phyloP scores from a whole-genome alignment of 441 rosid species.

The Aquilaria agallochum region DNA sequence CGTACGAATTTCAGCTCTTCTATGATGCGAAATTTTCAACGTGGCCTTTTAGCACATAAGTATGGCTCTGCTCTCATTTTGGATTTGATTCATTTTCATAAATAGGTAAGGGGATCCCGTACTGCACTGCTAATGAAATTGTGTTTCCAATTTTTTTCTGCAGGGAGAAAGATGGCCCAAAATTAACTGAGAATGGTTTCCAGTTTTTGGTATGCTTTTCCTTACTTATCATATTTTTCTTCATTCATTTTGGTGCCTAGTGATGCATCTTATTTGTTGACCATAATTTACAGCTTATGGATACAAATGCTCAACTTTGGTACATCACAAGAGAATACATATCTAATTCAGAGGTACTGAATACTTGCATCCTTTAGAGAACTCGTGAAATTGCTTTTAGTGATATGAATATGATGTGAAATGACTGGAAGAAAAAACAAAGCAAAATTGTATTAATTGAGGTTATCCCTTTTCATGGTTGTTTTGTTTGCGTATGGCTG shows the following conservation, averaged over 20 bases:
- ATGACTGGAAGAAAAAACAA: no score
- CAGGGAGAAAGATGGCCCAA: constrained; percentile 82
- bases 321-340: constrained; percentile 96
- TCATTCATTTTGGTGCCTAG: constrained; percentile 14
- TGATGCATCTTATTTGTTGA: constrained; percentile 18
- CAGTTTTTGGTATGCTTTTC: constrained; percentile 83
- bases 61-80: constrained; percentile 18
- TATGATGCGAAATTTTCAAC: constrained; percentile 85
- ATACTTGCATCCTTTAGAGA: constrained; percentile 14
- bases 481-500: no score
- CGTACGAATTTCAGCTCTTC: constrained; percentile 74
- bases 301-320: constrained; percentile 97
- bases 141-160: constrained; percentile 15
- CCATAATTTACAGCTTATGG: constrained; percentile 71
- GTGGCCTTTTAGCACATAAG: constrained; percentile 88
- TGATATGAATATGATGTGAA: no score
- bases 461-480: no score
- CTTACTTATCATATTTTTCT: constrained; percentile 18
- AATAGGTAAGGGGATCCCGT: constrained; percentile 8
- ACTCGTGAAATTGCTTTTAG: no score
- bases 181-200: constrained; percentile 91
- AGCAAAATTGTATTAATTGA: no score
- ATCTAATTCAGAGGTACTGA: constrained; percentile 79
- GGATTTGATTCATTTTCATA: neutral
- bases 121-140: constrained; percentile 8